Evolutionary conservation across 345 rosid genomes (phyloP).

Genomic region (Nasturtium officinale): DNA sequence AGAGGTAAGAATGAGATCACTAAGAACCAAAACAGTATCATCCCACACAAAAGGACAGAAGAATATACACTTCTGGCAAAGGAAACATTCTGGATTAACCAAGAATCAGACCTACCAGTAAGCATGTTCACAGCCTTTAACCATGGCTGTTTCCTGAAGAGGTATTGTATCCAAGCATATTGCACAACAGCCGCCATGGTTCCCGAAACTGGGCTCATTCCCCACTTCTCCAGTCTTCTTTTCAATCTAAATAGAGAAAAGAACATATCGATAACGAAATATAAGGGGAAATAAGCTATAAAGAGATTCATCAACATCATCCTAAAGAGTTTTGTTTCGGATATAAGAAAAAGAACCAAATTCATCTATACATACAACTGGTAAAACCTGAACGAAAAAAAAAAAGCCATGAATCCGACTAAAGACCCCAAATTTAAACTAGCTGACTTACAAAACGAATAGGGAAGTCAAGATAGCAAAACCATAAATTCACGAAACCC

Average conservation of each 20-base stretch:
- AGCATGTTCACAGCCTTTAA: constrained; percentile 95
- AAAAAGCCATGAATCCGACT: neutral
- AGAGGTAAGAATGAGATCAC: constrained; percentile 1
- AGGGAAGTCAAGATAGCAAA: neutral
- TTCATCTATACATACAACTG: neutral
- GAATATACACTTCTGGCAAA: neutral
- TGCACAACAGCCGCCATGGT: constrained; percentile 77
- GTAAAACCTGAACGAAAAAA: neutral
- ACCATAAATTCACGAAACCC: neutral
- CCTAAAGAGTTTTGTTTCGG: neutral
- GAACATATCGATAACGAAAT: neutral
- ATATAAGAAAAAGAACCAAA: neutral
- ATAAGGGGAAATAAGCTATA: neutral
- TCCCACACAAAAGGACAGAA: neutral
- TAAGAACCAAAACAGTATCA: neutral
- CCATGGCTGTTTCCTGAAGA: constrained; percentile 86
- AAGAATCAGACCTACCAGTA: constrained; percentile 74
- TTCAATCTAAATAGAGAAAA: constrained; percentile 48
- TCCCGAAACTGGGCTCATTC: constrained; percentile 52
- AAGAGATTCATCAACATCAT: neutral
- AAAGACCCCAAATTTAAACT: neutral
- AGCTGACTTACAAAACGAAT: neutral
- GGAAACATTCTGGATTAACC: neutral
- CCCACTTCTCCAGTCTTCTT: constrained; percentile 37
- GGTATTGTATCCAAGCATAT: constrained; percentile 82